These are phyloP conservation scores for Malassezia arunalokei DNA, from an alignment of 1,284 basidiomycete genomes.

Conservation along the genomic window DNA sequence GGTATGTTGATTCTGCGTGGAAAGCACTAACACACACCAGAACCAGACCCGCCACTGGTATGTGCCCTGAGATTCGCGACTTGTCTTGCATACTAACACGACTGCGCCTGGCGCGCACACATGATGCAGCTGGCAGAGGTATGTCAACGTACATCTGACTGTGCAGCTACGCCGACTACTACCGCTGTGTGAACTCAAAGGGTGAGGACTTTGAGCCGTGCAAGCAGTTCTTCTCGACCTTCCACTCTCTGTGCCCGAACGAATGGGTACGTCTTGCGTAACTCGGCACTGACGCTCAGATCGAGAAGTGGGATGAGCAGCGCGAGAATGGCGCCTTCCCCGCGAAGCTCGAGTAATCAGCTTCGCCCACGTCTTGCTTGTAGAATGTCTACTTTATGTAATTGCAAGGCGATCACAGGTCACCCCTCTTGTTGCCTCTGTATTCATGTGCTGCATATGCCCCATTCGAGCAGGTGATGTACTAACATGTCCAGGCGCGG, in stretches of 20 bases:
- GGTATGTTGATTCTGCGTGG: conserved; percentile 13
- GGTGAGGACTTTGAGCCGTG: conserved; percentile 95
- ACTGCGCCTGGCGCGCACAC: not conserved
- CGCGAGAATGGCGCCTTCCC: conserved; percentile 41
- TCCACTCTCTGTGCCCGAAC: conserved; percentile 88
- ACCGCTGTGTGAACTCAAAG: conserved; percentile 92
- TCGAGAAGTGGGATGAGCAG: conserved; percentile 46
- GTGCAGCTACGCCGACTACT: conserved; percentile 57
- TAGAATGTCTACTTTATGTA: not conserved
- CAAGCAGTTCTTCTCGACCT: conserved; percentile 96
- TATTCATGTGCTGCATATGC: not conserved
- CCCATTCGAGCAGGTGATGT: not conserved
- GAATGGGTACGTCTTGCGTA: conserved; percentile 36
- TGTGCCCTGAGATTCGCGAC: not conserved
- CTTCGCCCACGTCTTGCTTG: not conserved
- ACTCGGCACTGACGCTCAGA: conserved; percentile 15
- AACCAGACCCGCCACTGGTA: conserved; percentile 47
- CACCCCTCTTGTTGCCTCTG: not conserved
- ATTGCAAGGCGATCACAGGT: not conserved
- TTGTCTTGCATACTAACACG: conserved; percentile 1
- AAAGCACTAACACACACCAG: conserved; percentile 13
- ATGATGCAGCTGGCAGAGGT: conserved; percentile 40
- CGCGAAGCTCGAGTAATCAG: conserved; percentile 34
- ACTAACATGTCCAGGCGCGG: not conserved
- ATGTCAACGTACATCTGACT: conserved; percentile 12